These are phyloP conservation scores for Rasamsonia emersonii DNA, from an alignment of 2,329 filamentous ascomycete genomes.

Conservation along the genomic window DNA sequence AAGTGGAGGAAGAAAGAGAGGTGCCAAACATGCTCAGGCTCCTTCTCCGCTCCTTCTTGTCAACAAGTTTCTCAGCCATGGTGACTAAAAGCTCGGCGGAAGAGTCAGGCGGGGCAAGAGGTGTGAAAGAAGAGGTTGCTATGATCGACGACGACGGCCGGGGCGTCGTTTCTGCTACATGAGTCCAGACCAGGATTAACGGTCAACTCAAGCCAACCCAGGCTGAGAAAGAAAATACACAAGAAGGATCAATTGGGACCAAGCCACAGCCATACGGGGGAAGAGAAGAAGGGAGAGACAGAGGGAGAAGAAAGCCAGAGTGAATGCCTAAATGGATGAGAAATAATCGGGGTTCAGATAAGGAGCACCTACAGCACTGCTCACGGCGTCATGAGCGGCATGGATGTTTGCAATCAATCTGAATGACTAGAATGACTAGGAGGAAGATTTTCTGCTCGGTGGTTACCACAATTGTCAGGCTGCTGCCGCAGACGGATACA, in stretches of 20 bases:
- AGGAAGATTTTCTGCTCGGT: not conserved
- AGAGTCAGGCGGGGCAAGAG: not conserved
- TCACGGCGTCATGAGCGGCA: no score
- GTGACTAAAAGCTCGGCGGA: slow-evolving; percentile 6
- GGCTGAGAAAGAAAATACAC: slow-evolving; percentile 1
- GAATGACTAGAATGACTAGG: no score
- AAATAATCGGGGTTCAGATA: no score
- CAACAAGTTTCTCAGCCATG: slow-evolving; percentile 13
- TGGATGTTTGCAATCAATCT: no score
- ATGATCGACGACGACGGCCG: slow-evolving; percentile 16
- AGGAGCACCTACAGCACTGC: no score
- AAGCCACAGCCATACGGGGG: slow-evolving; percentile 2
- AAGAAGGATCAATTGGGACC: slow-evolving; percentile 7
- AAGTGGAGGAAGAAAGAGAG: slow-evolving; percentile 11
- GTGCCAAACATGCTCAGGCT: slow-evolving; percentile 24
- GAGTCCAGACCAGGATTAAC: slow-evolving; percentile 4
- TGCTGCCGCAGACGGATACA: slow-evolving; percentile 7
- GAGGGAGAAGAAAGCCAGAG: slow-evolving; percentile 4
- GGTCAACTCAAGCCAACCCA: slow-evolving; percentile 3
- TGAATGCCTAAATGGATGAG: no score
- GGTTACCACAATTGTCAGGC: slow-evolving; percentile 2
- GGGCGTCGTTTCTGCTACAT: slow-evolving; percentile 16
- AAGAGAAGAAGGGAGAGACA: slow-evolving; percentile 5
- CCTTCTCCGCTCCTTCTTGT: slow-evolving; percentile 21
- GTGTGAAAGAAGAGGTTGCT: not conserved